phyloP scores from a whole-genome alignment of 208 protist genomes.

The Crithidia thermophila region DNA sequence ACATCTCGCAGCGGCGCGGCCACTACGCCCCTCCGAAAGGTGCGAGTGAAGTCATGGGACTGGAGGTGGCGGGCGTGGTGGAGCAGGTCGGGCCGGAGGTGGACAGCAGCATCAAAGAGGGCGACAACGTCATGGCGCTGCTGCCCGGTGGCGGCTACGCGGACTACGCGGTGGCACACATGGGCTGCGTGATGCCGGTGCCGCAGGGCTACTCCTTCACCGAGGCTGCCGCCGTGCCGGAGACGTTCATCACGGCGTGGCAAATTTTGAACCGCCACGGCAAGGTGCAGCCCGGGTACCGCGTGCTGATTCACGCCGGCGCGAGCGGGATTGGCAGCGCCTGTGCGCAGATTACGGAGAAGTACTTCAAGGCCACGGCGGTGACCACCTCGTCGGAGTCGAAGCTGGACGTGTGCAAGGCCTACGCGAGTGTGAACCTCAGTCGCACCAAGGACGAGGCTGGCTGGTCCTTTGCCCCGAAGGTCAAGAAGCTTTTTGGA shows the following conservation, averaged over 20 bases:
- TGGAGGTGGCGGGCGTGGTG: constrained; percentile 90
- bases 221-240: constrained; percentile 88
- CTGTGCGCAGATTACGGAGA: constrained; percentile 81
- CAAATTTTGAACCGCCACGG: constrained; percentile 80
- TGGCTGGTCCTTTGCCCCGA: constrained; percentile 56
- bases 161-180: constrained; percentile 78
- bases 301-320: constrained; percentile 87
- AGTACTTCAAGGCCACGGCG: constrained; percentile 73
- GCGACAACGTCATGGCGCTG: constrained; percentile 89
- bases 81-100: constrained; percentile 52
- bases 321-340: constrained; percentile 90
- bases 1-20: constrained; percentile 79
- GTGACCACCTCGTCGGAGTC: constrained; percentile 64
- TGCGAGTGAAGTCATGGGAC: constrained; percentile 72
- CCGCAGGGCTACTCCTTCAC: constrained; percentile 82
- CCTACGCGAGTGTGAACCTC: constrained; percentile 50
- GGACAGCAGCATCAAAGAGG: constrained; percentile 61
- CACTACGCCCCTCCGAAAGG: constrained; percentile 83
- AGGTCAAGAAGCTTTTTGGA: constrained; percentile 53
- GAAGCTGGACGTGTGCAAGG: constrained; percentile 74
- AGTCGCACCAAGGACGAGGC: constrained; percentile 53
- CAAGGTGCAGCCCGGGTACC: constrained; percentile 57
- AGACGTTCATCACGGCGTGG: constrained; percentile 94
- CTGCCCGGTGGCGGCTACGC: constrained; percentile 93
- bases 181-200: constrained; percentile 70